These are phyloP conservation scores for Scleroderma bovista DNA, from an alignment of 768 basidiomycete genomes.

Conservation along the genomic window DNA sequence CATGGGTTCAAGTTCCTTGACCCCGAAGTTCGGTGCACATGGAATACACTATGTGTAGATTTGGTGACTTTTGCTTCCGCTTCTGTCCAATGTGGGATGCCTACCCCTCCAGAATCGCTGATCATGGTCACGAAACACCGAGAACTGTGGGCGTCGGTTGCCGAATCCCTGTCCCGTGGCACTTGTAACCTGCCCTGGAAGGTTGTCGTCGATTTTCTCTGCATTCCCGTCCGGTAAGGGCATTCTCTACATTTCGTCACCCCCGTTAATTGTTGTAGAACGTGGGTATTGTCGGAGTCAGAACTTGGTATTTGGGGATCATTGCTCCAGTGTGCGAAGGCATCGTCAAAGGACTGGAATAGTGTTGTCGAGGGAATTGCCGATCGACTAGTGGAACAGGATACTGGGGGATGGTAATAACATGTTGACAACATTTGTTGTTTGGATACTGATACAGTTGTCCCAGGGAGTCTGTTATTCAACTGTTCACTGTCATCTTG, in stretches of 20 bases:
- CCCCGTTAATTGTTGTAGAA: constrained; percentile 25
- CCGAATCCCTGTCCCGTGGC: constrained; percentile 26
- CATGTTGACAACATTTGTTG: not conserved
- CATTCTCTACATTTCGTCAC: not conserved
- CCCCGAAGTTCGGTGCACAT: constrained; percentile 33
- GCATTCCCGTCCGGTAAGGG: constrained; percentile 44
- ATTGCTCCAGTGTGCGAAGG: constrained; percentile 30
- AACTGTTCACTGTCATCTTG: constrained; percentile 16
- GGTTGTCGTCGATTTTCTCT: constrained; percentile 40
- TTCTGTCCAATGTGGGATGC: constrained; percentile 33
- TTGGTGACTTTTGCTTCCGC: constrained; percentile 41
- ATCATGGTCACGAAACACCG: constrained; percentile 21
- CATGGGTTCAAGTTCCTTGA: constrained; percentile 38
- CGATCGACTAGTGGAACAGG: constrained; percentile 10
- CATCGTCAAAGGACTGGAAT: constrained; percentile 8
- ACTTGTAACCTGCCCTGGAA: constrained; percentile 31
- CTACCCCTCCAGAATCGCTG: constrained; percentile 21
- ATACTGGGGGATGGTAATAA: constrained; percentile 19
- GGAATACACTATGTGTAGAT: constrained; percentile 46
- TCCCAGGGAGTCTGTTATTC: constrained; percentile 16
- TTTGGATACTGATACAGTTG: constrained; percentile 5
- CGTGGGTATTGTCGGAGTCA: constrained; percentile 38
- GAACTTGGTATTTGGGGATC: constrained; percentile 42
- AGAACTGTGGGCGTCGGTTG: constrained; percentile 45
- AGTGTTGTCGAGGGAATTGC: constrained; percentile 13